Evolutionary conservation across 768 basidiomycete genomes (phyloP), one percentile per base, ranked within the genome.

Genomic region (Lepiota brunneoincarnata): DNA sequence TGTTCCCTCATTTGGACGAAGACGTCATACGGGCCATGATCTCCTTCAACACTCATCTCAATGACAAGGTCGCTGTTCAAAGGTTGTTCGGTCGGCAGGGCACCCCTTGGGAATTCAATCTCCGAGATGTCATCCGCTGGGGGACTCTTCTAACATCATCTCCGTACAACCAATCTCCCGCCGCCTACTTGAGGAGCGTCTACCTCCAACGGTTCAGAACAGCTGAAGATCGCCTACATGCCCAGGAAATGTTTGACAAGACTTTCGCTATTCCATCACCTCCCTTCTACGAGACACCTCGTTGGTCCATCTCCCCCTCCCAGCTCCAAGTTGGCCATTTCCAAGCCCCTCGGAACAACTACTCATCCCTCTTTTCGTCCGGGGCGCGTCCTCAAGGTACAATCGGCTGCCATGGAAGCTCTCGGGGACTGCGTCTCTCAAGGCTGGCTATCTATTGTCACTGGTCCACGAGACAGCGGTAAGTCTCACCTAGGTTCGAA

Each of bases 71-170:
- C 7, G 82, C 81, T 58, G 60, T 81, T 18, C 79, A 80, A 48
- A 80, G 82, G 17, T 59, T 76, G 2, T 93, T 97, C 66, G 94
- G 81, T 2, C 76, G 82, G 35, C 82, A 88, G 50, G 95, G 95
- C 7, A 78, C 82, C 51, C 97, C 96, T 4, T 99, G 96, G 96
- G 96, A 99, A 65, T 97, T 98, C 75, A 99, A 99, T 66, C 77
- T 99, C 26, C 89, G 96, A 12, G 96, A 99, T 69, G 77, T 98
- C 53, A 81, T 93, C 54, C 83, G 97, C 41, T 97, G 97, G 95
- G 83, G 87, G 31, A 75, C 76, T 0, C 79, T 88, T 36, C 63
- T 84, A 31, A 66, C 67, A 23, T 60, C 72, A 36, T 45, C 54
- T 41, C 57, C 64, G 37, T 55, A 62, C 41, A 59, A 65, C 24